phyloP scores from a whole-genome alignment of 768 basidiomycete species.

The Dacryopinax spathularia region DNA sequence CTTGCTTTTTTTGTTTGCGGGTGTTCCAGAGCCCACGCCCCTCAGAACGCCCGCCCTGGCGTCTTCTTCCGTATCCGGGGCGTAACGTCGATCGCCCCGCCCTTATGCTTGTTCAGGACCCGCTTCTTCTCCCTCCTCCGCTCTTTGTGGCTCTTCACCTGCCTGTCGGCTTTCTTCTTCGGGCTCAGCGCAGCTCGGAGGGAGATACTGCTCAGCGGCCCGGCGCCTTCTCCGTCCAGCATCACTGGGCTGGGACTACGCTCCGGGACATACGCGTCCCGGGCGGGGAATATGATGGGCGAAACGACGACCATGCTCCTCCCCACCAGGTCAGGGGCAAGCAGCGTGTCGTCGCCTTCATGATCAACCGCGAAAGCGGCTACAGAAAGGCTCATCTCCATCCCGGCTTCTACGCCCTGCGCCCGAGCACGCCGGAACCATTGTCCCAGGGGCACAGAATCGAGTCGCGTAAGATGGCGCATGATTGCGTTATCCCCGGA shows the following conservation, averaged over 20 bases:
- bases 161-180: neutral
- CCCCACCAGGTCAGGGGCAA: neutral
- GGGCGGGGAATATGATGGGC: neutral
- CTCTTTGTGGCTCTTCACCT: neutral
- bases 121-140: constrained; percentile 1
- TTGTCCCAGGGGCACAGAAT: neutral
- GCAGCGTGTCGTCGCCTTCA: neutral
- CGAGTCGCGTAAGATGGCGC: constrained; percentile 1
- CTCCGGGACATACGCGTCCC: neutral
- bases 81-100: neutral
- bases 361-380: neutral
- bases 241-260: neutral
- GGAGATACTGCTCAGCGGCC: neutral
- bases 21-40: neutral
- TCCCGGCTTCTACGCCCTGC: neutral
- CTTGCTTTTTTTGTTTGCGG: neutral
- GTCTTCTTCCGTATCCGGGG: neutral
- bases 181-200: neutral
- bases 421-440: neutral
- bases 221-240: neutral
- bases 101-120: neutral
- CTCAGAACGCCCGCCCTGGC: neutral
- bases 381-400: neutral
- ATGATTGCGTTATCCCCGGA: neutral
- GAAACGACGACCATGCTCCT: neutral